Conservation (phyloP, 768 basidiomycete species). For the Pleurotus sapidus region DNA sequence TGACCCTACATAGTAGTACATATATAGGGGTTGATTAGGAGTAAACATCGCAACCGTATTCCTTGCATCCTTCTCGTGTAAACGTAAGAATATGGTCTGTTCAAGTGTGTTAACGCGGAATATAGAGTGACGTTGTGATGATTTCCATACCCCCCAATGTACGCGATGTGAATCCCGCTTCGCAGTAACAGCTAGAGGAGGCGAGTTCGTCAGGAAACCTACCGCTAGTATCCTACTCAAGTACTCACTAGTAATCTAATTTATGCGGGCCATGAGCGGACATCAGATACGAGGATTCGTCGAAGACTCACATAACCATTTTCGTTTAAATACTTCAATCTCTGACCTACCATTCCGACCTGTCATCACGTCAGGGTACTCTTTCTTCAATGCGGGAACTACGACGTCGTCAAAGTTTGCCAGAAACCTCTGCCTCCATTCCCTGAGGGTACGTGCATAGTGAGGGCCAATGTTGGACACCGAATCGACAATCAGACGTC, state of each 20-base stretch:
- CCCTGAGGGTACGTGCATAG: conserved; percentile 77
- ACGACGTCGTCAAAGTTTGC: conserved; percentile 55
- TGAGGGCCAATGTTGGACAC: conserved; percentile 72
- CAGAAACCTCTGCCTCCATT: conserved; percentile 68
- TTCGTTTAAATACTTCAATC: conserved; percentile 71
- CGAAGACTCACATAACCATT: conserved; percentile 61
- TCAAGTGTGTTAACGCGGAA: too few relatives aligned
- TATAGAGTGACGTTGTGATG: too few relatives aligned
- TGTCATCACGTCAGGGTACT: conserved; percentile 58
- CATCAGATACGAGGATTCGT: background rate
- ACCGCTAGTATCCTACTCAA: too few relatives aligned
- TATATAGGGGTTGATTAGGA: too few relatives aligned
- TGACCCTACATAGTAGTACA: background rate
- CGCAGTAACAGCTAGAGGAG: conserved; percentile 57
- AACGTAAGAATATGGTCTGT: conserved; percentile 65
- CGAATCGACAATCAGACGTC: conserved; percentile 59
- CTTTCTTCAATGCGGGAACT: conserved; percentile 53
- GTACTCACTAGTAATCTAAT: conserved; percentile 47
- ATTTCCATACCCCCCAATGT: conserved; percentile 58
- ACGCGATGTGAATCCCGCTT: conserved; percentile 69
- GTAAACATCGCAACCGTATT: conserved; percentile 49
- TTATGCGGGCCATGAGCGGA: conserved; percentile 11
- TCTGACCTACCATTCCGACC: conserved; percentile 42
- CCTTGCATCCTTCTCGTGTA: conserved; percentile 60
- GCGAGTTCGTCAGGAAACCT: too few relatives aligned